Evolutionary conservation across 495 filamentous ascomycete genomes (phyloP).

Genomic region (Neurospora hispaniola): DNA sequence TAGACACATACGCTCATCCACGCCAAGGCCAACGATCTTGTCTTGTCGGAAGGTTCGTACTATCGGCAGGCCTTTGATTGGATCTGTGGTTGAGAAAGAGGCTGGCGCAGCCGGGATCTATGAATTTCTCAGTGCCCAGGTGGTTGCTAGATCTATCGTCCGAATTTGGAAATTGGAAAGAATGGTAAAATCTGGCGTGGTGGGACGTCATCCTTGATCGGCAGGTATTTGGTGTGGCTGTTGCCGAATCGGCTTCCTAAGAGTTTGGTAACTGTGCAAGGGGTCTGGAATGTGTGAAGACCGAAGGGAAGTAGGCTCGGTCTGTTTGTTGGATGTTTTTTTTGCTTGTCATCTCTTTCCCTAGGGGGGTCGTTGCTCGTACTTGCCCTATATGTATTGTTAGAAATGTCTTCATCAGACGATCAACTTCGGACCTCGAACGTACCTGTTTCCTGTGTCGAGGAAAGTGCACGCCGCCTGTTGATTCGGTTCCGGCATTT

Average conservation of each 20-base stretch:
- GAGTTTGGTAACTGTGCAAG: not conserved
- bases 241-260: not conserved
- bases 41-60: conserved; percentile 2
- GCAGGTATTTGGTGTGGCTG: not conserved
- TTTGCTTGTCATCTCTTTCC: not conserved
- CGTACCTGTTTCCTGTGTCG: not conserved
- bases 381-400: not conserved
- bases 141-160: not conserved
- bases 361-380: not conserved
- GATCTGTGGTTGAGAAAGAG: not conserved
- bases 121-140: not conserved
- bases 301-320: not conserved
- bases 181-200: not conserved
- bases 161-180: not conserved
- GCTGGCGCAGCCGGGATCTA: not conserved
- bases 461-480: not conserved
- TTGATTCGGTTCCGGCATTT: no score
- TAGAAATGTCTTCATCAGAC: not conserved
- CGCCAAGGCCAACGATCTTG: not conserved
- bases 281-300: not conserved
- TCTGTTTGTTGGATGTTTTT: not conserved
- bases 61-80: not conserved
- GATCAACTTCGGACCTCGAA: not conserved
- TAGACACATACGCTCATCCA: not conserved
- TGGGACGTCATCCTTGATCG: not conserved